These are phyloP conservation scores for Acer negundo DNA, from an alignment of 345 rosid genomes.

Conservation along the genomic window DNA sequence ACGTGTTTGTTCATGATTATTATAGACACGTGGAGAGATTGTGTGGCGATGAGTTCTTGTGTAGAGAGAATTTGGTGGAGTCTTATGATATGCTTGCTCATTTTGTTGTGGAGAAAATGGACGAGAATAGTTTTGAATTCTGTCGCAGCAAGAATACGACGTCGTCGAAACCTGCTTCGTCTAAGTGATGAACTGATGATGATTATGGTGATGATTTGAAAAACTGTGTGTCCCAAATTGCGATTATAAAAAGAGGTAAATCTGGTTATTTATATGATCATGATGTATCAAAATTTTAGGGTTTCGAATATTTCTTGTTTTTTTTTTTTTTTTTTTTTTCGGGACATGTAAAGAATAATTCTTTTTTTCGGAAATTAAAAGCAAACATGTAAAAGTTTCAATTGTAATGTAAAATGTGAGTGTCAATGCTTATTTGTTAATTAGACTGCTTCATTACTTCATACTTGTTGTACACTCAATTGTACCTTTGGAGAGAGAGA, in stretches of 20 bases:
- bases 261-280: conserved; percentile 14
- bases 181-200: background rate
- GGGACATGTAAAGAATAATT: conserved; percentile 29
- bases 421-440: background rate
- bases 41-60: conserved; percentile 86
- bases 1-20: conserved; percentile 83
- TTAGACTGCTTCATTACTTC: background rate
- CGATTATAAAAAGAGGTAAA: conserved; percentile 12
- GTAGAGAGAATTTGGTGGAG: conserved; percentile 77
- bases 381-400: conserved; percentile 11
- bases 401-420: conserved; percentile 4
- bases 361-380: conserved; percentile 1
- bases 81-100: conserved; percentile 69
- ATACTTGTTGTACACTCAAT: too few relatives aligned
- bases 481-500: too few relatives aligned
- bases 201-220: too few relatives aligned
- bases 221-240: background rate
- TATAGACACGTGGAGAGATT: conserved; percentile 76
- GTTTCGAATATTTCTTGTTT: conserved; percentile 3
- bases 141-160: conserved; percentile 43
- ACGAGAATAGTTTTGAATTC: conserved; percentile 54
- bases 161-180: conserved; percentile 20
- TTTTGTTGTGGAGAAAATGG: conserved; percentile 83
- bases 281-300: conserved; percentile 11
- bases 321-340: too few relatives aligned